A percentile compares a stretch with the other conserved stretches of the same genome.
These are phyloP conservation scores for Trebouxia gelatinosa DNA, from an alignment of 163 green algal genomes.

Conservation along the genomic window DNA sequence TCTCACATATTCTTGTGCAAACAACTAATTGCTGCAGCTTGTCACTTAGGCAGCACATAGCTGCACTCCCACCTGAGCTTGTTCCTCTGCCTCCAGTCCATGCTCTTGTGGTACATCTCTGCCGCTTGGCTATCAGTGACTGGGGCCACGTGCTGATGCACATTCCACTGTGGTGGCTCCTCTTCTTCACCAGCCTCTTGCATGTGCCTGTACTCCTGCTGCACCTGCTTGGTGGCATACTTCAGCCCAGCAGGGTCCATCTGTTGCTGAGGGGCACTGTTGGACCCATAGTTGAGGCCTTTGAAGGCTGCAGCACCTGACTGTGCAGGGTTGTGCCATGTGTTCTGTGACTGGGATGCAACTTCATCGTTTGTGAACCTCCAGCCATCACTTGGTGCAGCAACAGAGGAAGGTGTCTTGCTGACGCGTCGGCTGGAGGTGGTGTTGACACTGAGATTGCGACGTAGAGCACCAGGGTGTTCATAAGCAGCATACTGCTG, in stretches of 20 bases:
- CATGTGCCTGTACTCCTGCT: background rate
- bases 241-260: conserved; percentile 15
- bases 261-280: background rate
- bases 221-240: conserved; percentile 2
- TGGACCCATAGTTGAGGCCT: conserved; percentile 26
- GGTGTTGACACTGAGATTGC: conserved; percentile 14
- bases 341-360: conserved; percentile 9
- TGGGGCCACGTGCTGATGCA: conserved; percentile 5
- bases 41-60: too few species aligned
- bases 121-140: conserved; percentile 15
- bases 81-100: conserved; percentile 31
- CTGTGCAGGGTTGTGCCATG: background rate
- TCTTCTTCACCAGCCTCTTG: conserved; percentile 21
- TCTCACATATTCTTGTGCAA: too few species aligned
- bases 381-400: conserved; percentile 2
- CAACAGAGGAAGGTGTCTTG: conserved; percentile 11
- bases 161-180: conserved; percentile 9
- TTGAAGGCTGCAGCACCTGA: conserved; percentile 16
- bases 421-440: conserved; percentile 13
- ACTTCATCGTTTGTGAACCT: conserved; percentile 22
- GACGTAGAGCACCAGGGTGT: background rate
- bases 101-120: conserved; percentile 28
- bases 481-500: background rate
- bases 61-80: conserved; percentile 17
- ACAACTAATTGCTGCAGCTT: too few species aligned